Base-by-base conservation (phyloP, 768 basidiomycete genomes). In the Trametes cingulata region DNA sequence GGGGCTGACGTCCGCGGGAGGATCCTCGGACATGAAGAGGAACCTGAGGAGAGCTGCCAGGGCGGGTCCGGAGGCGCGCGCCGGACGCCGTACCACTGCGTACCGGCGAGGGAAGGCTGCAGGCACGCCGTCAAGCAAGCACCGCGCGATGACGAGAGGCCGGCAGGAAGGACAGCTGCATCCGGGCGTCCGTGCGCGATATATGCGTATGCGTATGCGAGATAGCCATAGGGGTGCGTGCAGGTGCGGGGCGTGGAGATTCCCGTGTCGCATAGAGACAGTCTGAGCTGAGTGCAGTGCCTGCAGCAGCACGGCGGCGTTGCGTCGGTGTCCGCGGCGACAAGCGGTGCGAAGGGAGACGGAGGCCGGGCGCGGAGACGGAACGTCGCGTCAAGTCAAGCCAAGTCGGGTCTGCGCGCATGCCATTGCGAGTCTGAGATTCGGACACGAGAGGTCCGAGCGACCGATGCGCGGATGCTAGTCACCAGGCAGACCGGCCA, bases 1-100 rank as follows among this genome's bases (percentile, higher is more conserved):
- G n/a, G n/a, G n/a, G n/a, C n/a, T n/a, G n/a, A 42, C 51, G 46
- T 56, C 55, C 55, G 46, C 55, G 33, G 55, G 55, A 29, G 47
- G 55, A 56, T 56, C 55, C 46, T 56, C 55, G 55, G 25, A 25
- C 52, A 33, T 24, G 52, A 29, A 25, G 14, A 25, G 45, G 45
- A 25, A 46, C n/a, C n/a, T n/a, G n/a, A n/a, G n/a, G n/a, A n/a
- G n/a, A n/a, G n/a, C 4, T 46, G 45, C 20, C 24, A 33, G 29
- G 29, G 6, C n/a, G n/a, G n/a, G n/a, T n/a, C n/a, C 52, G 52
- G 52, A 19, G 27, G 40, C 40, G 39, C 52, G 52, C 52, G 52
- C 52, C 52, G 52, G 39, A 13, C 39, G 25, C 52, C 52, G 40
- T 17, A 33, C n/a, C n/a, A 29, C 42, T n/a, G n/a, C 36, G 37